phyloP scores from a whole-genome alignment of 2,329 filamentous ascomycete genomes.

The Fusarium xyrophilum region DNA sequence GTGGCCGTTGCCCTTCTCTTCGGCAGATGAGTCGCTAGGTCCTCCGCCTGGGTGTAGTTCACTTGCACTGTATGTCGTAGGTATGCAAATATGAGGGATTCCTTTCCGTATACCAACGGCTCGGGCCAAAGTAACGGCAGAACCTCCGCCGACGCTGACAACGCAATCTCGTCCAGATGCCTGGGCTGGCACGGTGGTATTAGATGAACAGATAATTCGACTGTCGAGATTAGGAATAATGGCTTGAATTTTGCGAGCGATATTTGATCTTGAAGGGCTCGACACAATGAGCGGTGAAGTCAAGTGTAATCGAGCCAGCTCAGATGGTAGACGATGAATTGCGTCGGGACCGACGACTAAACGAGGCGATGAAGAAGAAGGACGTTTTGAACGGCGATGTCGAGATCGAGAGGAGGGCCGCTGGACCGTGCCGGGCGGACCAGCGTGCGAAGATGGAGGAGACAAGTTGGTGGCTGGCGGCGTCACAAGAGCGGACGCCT shows the following conservation, averaged over 20 bases:
- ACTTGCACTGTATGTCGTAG: constrained; percentile 65
- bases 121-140: constrained; percentile 66
- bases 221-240: constrained; percentile 46
- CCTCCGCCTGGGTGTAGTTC: constrained; percentile 53
- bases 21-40: not conserved
- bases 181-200: constrained; percentile 28
- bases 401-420: constrained; percentile 8
- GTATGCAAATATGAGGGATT: constrained; percentile 65
- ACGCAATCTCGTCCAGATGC: constrained; percentile 59
- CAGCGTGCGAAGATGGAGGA: constrained; percentile 11
- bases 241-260: constrained; percentile 45
- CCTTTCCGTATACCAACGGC: constrained; percentile 60
- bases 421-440: not conserved
- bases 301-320: constrained; percentile 45
- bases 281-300: constrained; percentile 48
- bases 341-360: constrained; percentile 47
- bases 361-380: constrained; percentile 38
- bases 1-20: not conserved
- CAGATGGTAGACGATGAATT: constrained; percentile 44
- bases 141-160: constrained; percentile 68
- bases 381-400: not conserved
- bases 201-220: constrained; percentile 46
- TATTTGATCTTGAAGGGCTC: constrained; percentile 48
- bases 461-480: constrained; percentile 30
- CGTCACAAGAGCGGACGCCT: constrained; percentile 27